A percentile compares a stretch with the other conserved stretches of the same genome.
These are phyloP conservation scores for Rhizopogon rudus DNA, from an alignment of 768 basidiomycete species.

Conservation along the genomic window DNA sequence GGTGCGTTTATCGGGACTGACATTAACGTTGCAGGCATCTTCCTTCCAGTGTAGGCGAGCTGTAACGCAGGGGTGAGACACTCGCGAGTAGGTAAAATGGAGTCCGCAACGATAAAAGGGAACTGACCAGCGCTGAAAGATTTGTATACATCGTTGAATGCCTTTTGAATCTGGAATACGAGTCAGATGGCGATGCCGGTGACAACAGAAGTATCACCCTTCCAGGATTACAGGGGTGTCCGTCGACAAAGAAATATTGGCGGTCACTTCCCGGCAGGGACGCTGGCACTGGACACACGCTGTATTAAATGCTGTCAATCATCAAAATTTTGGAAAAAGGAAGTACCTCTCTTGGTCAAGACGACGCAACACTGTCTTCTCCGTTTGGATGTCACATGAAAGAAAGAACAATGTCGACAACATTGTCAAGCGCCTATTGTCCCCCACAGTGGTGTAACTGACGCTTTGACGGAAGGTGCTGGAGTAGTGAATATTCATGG, in stretches of 20 bases:
- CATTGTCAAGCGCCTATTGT: slow-evolving; percentile 66
- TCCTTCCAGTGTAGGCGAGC: not conserved
- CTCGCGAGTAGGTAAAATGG: slow-evolving; percentile 75
- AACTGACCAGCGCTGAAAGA: slow-evolving; percentile 71
- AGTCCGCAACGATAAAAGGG: slow-evolving; percentile 82
- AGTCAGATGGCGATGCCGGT: not conserved
- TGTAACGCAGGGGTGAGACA: not conserved
- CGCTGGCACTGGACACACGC: slow-evolving; percentile 10
- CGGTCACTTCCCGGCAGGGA: slow-evolving; percentile 63
- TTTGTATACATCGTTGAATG: slow-evolving; percentile 89
- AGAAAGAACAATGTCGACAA: slow-evolving; percentile 65
- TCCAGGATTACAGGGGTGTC: slow-evolving; percentile 74
- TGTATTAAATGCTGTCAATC: not conserved
- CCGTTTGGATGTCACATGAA: slow-evolving; percentile 61
- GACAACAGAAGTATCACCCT: slow-evolving; percentile 44
- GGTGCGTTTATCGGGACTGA: slow-evolving; percentile 95
- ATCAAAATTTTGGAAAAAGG: not conserved
- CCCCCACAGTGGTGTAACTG: slow-evolving; percentile 80
- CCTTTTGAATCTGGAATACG: slow-evolving; percentile 66
- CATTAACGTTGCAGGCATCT: slow-evolving; percentile 89
- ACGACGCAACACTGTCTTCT: slow-evolving; percentile 33
- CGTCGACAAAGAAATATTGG: slow-evolving; percentile 92
- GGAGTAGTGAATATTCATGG: slow-evolving; percentile 2
- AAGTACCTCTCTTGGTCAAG: slow-evolving; percentile 15
- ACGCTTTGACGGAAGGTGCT: slow-evolving; percentile 50